Evolutionary conservation across 345 rosid genomes (phyloP), one percentile per base, ranked within the genome.

Genomic region (Barbarea vulgaris): DNA sequence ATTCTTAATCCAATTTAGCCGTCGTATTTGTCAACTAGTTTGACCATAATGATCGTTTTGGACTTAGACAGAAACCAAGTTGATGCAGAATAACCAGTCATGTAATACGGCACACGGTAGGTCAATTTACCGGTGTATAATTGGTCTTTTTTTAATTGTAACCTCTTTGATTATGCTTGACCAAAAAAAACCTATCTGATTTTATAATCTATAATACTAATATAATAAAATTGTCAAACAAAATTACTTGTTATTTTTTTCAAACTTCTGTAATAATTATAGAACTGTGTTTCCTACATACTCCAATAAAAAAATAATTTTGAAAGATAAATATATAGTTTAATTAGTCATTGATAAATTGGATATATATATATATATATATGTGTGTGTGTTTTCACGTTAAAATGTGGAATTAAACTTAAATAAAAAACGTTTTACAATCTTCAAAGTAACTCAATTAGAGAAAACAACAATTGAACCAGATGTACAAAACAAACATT

Each of bases 1-100:
- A 13, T 21, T 63, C 18, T 48, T 34, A 36, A 39, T 57, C 42
- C 24, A 34, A 5, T 39, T 57, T 66, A 18, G 50, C 11, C 7
- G 41, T 47, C 67, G 9, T 66, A 22, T 11, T 13, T n/a, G 33
- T 75, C 27, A 51, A 50, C 79, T 67, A 18, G 27, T 58, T 67
- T 75, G 79, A 75, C 69, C 48, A 9, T 28, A 65, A 33, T 51
- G 27, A 50, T 17, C 27, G 27, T 36, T 17, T 67, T 50, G 33
- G 55, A 30, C 9, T 73, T 64, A 44, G 60, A 50, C 24, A 11
- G 12, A 59, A 51, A 51, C 46, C 68, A 75, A 61, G 44, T 75
- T 15, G 36, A 22, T 42, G 33, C 46, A 39, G 30, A 58, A 18
- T 14, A 48, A 30, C 27, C 52, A 48, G 79, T 67, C 79, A 28